Evolutionary conservation across 1,284 basidiomycete genomes (phyloP).

Genomic region (Jaminaea rosea): DNA sequence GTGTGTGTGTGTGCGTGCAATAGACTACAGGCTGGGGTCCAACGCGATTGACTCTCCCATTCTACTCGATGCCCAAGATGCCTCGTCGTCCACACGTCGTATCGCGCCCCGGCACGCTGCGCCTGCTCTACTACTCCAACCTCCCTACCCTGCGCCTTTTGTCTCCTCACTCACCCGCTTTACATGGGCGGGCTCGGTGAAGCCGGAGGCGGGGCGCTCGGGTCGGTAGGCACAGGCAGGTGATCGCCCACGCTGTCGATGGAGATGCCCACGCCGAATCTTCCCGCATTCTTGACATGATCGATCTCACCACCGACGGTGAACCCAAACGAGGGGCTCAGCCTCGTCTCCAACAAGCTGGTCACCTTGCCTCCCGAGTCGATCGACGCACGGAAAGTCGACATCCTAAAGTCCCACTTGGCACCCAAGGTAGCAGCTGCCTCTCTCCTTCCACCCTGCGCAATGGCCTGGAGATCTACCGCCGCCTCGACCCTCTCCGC

Average conservation of each 20-base stretch:
- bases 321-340: slow-evolving; percentile 90
- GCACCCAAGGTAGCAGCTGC: slow-evolving; percentile 86
- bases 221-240: slow-evolving; percentile 38
- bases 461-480: slow-evolving; percentile 75
- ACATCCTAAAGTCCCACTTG: slow-evolving; percentile 90
- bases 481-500: slow-evolving; percentile 98
- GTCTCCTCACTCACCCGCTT: no score
- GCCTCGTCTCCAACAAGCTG: slow-evolving; percentile 86
- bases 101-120: no score
- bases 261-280: slow-evolving; percentile 92
- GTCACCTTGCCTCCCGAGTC: slow-evolving; percentile 63
- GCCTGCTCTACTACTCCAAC: no score
- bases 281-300: slow-evolving; percentile 82
- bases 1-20: no score
- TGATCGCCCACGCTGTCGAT: slow-evolving; percentile 59
- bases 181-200: slow-evolving; percentile 44
- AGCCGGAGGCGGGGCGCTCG: slow-evolving; percentile 34
- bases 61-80: no score
- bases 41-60: no score
- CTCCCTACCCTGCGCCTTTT: no score
- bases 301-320: slow-evolving; percentile 93
- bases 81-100: no score
- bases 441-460: slow-evolving; percentile 61
- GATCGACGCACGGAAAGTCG: slow-evolving; percentile 53
- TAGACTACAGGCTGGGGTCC: no score